A percentile compares a stretch with the other conserved stretches of the same genome.
Conservation (phyloP, 176 grass and related monocot genomes). For the Avena eriantha region DNA sequence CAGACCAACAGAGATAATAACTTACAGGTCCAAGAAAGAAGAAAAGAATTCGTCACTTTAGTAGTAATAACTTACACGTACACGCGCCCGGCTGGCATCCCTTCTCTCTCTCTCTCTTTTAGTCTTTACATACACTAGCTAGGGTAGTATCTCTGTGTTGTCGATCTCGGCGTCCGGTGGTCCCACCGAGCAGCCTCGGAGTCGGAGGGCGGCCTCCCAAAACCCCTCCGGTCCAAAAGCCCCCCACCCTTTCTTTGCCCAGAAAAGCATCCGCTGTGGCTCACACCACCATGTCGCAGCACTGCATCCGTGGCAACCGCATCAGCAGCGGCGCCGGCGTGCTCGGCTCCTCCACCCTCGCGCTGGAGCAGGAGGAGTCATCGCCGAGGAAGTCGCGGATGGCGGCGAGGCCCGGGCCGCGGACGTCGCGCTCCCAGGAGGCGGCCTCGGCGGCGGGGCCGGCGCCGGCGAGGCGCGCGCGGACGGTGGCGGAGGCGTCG, state of each 20-base stretch:
- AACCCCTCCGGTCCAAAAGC: slow-evolving; percentile 34
- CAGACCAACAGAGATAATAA: slow-evolving; percentile 2
- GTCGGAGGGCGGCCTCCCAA: slow-evolving; percentile 44
- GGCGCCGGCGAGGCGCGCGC: slow-evolving; percentile 38
- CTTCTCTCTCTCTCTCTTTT: slow-evolving; percentile 1
- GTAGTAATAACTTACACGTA: not conserved
- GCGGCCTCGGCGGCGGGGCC: slow-evolving; percentile 17
- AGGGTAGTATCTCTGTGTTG: not conserved
- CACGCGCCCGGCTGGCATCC: not conserved
- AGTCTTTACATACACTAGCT: not conserved
- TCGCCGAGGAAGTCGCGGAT: slow-evolving; percentile 54
- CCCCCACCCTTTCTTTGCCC: not conserved
- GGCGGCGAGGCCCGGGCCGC: slow-evolving; percentile 50
- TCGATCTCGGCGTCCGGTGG: not conserved
- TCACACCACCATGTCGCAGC: slow-evolving; percentile 63
- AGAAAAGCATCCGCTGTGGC: not conserved
- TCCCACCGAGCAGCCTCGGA: slow-evolving; percentile 36
- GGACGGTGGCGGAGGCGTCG: slow-evolving; percentile 60
- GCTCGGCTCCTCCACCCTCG: not conserved
- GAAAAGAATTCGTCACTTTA: slow-evolving; percentile 11
- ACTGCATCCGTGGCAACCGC: slow-evolving; percentile 34
- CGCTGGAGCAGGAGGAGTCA: not conserved
- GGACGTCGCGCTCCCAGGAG: slow-evolving; percentile 70
- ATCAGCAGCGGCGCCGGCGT: not conserved
- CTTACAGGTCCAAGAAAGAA: not conserved